Evolutionary conservation across 1,284 basidiomycete species (phyloP), one percentile per base, ranked within the genome.

Genomic region (Vanrija sp.): DNA sequence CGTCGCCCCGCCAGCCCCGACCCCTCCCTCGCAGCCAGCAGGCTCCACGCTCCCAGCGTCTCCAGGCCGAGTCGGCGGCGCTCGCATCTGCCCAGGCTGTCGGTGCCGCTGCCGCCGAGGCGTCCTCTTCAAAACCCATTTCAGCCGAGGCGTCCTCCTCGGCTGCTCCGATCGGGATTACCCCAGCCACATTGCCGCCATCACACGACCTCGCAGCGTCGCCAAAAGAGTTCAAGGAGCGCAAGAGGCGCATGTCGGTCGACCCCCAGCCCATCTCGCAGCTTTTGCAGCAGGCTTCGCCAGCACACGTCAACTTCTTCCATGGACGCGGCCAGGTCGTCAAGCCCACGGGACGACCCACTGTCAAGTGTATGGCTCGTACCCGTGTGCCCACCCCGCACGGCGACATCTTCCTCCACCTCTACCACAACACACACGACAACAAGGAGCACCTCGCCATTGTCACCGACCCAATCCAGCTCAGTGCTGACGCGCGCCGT

Each of bases 401-500:
- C 71, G 95, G 95, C 23, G 87, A 91, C 19, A 84, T 89, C 34
- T 98, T 98, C 77, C 82, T 97, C 15, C 93, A 98, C 70, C 80
- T 98, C 40, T 98, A 98, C 79, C 78, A 79, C 57, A 76, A 77
- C 57, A 64, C 65, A 46, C 87, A 90, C 74, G 98, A 97, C 74
- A 89, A 87, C 69, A 98, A 98, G 78, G 96, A 99, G 72, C 96
- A 99, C 72, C 83, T 99, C n/a, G 95, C 96, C 0, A 85, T 99
- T 54, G 93, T 98, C 58, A 84, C 95, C 47, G 96, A 98, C 74
- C 83, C 91, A 16, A 87, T 87, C 1, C 94, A 97, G 74, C 76
- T 83, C 29, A 74, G 78, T 39, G 58, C 68, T 2, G 71, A 71
- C 18, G 80, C 84, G 46, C 77, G 63, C 18, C 49, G 52, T 1